Base-by-base conservation (phyloP, 225 moss, liverwort and hornwort genomes). In the Sphagnum tenellum region DNA sequence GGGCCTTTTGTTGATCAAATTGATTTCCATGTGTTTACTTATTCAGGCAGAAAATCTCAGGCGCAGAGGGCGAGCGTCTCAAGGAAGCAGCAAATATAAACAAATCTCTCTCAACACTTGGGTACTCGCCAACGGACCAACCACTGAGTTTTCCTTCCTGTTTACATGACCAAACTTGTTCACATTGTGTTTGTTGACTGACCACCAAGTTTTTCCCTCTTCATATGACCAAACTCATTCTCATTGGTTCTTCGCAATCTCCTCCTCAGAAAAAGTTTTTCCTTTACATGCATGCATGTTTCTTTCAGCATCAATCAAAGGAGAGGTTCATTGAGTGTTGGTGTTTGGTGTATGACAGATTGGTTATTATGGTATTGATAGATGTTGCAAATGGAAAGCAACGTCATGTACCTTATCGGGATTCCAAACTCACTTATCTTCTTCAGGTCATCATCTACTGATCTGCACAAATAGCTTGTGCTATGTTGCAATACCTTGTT, bases 31-130 rank as follows among this genome's bases (percentile, higher is more conserved):
- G 52, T 12, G 56, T 29, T 29, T 29, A 29, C 29, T 29, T 29
- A 29, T 29, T 29, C 79, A 85, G 81, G 57, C 81, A 82, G 57
- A 85, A 85, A 55, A 76, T 72, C 12, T 85, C 85, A 0, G 72
- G 68, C 60, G 85, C 85, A 5, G 81, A 85, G 63, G 81, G 85
- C 4, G 81, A 82, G 48, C 78, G 78, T 62, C 76, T 85, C 10
- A 85, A 76, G 67, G 85, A 85, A 74, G 85, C 85, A 60, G 81
- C 85, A 47, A 85, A 78, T 65, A 85, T 85, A 64, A 85, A 85
- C 70, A 85, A 81, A 70, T 85, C 85, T 47, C 74, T 85, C 9
- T 85, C 85, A 53, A 85, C 81, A 64, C 81, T 85, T 29, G 78
- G 81, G 85, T 85, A 58, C 45, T 47, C 29, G 56, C 3, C 12